A percentile compares a stretch with the other conserved stretches of the same genome.
These are phyloP conservation scores for Nicotiana sylvestris DNA, from an alignment of 257 asterid genomes.

Conservation along the genomic window DNA sequence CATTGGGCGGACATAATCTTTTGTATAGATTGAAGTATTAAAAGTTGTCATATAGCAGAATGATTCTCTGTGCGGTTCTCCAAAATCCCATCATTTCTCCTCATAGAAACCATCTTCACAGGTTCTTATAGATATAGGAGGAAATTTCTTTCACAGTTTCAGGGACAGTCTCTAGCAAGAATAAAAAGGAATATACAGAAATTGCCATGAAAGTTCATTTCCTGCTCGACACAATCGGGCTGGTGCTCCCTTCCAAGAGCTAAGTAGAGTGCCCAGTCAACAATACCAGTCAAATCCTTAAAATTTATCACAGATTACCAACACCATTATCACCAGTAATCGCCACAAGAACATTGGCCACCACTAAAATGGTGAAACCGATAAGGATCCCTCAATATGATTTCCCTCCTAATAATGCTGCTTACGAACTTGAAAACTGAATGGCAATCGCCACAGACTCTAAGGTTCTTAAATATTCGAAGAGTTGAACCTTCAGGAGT, in stretches of 20 bases:
- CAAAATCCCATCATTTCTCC: too few relatives aligned
- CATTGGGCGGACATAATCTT: too few relatives aligned
- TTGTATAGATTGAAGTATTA: too few relatives aligned
- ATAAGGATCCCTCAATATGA: slow-evolving; percentile 72
- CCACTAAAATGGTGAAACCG: slow-evolving; percentile 76
- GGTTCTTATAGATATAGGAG: too few relatives aligned
- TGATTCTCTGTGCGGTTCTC: too few relatives aligned
- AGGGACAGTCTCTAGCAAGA: too few relatives aligned
- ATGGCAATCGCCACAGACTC: slow-evolving; percentile 89
- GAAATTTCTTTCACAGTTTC: too few relatives aligned
- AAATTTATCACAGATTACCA: neutral
- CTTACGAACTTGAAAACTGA: slow-evolving; percentile 69
- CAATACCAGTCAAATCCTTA: neutral
- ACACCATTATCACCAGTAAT: slow-evolving; percentile 54
- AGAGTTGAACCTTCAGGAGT: slow-evolving; percentile 50
- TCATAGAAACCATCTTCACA: too few relatives aligned
- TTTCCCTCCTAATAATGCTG: slow-evolving; percentile 47
- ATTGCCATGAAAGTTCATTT: too few relatives aligned
- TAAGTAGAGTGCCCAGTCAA: neutral
- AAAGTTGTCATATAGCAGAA: too few relatives aligned
- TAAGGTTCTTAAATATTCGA: slow-evolving; percentile 76
- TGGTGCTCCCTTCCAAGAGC: neutral
- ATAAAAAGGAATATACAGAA: too few relatives aligned
- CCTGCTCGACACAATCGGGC: too few relatives aligned
- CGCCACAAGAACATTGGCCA: slow-evolving; percentile 79